phyloP scores from a whole-genome alignment of 306 rosid genomes.

The Delonix regia region DNA sequence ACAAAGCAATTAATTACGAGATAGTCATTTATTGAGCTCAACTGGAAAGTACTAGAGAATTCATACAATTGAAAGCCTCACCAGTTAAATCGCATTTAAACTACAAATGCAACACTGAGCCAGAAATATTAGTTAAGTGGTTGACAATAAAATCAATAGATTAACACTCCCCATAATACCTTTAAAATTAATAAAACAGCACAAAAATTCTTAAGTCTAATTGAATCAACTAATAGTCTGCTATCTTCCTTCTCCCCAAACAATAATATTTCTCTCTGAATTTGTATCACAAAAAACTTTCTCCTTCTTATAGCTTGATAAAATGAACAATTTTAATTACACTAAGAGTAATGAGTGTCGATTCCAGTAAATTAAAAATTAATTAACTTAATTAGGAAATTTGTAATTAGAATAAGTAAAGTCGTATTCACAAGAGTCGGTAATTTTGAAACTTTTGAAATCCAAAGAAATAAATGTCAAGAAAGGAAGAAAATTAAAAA shows the following conservation, averaged over 20 bases:
- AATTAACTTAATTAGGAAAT: no score
- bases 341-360: neutral
- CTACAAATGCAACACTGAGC: neutral
- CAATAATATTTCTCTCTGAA: neutral
- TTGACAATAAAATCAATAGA: neutral
- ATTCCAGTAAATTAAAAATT: no score
- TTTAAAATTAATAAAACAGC: slow-evolving; percentile 1
- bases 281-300: slow-evolving; percentile 16
- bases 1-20: neutral
- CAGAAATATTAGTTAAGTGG: neutral
- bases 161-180: slow-evolving; percentile 14
- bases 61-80: neutral
- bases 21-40: slow-evolving; percentile 69
- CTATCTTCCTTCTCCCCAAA: neutral
- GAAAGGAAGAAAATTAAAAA: no score
- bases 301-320: slow-evolving; percentile 7
- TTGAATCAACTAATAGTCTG: neutral
- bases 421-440: no score
- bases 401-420: no score
- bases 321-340: slow-evolving; percentile 15
- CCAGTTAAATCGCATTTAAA: neutral
- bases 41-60: neutral
- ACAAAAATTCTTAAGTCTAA: neutral
- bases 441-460: no score
- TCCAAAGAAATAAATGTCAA: no score